Evolutionary conservation across 805 yeast species (phyloP), one percentile per base, ranked within the genome.

Genomic region (Wickerhamomyces bovis): DNA sequence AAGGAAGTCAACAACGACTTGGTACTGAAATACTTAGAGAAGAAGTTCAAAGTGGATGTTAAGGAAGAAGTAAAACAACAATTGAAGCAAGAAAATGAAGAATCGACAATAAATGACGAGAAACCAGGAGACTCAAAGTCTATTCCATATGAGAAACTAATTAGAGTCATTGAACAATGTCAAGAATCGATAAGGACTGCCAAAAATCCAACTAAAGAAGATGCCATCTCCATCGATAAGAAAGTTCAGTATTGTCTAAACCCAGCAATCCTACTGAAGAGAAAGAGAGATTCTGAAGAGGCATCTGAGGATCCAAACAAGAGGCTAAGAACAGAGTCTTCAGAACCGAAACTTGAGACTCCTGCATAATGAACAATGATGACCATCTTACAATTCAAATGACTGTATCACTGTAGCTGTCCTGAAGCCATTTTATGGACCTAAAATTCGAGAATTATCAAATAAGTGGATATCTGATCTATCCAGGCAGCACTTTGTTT

Each of bases 1-100:
- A 78, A 84, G 67, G 73, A 76, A 45, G 78, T 75, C 13, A 86
- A 89, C 64, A 79, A 75, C 51, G 77, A 75, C 21, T 66, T 86
- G 35, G 77, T 85, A 2, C 78, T 78, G 45, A 72, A 79, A 51
- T 90, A 90, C 65, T 65, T 92, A 52, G 74, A 75, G 52, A 72
- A 75, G 53, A 87, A 85, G 62, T 83, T 83, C 53, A 60, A 52
- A 26, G 20, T 40, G 7, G 52, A 41, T 9, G 31, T 21, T 22
- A 48, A 39, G 10, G 33, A 47, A 31, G 43, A 48, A 31, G 46
- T 44, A n/a, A n/a, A n/a, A n/a, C n/a, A n/a, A n/a, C n/a, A n/a
- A 22, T 26, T 47, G 39, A 33, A 47, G 28, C 57, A 55, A 28
- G 50, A 53, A 23, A 55, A 50, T 19, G 57, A 54, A 12, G 54